A percentile compares a stretch with the other conserved stretches of the same genome.
Evolutionary conservation across 2,329 filamentous ascomycete species (phyloP).

Genomic region (Exophiala bonariae): DNA sequence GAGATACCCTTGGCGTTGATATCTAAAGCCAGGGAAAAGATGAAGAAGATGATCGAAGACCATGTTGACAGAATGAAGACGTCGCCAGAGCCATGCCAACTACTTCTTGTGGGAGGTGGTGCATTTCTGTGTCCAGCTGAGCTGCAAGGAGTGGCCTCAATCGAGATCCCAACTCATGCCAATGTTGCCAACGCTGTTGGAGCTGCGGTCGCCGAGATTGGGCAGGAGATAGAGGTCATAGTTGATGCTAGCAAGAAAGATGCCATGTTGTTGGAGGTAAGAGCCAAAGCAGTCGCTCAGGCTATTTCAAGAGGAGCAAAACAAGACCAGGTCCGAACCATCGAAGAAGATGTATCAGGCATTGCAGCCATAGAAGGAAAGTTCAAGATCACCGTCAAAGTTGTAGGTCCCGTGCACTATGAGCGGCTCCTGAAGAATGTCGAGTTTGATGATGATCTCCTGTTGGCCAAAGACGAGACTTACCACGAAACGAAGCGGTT

Average conservation of each 20-base stretch:
- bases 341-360: conserved; percentile 29
- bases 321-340: conserved; percentile 28
- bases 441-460: conserved; percentile 33
- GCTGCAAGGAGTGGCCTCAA: conserved; percentile 52
- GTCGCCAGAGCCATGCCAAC: conserved; percentile 48
- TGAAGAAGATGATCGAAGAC: conserved; percentile 51
- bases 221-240: conserved; percentile 52
- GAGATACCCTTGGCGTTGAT: conserved; percentile 34
- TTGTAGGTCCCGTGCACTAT: conserved; percentile 26
- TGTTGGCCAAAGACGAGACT: conserved; percentile 40
- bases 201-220: conserved; percentile 58
- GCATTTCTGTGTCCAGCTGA: conserved; percentile 52
- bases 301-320: conserved; percentile 19
- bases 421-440: conserved; percentile 7
- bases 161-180: conserved; percentile 47
- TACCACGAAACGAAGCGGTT: conserved; percentile 36
- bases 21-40: conserved; percentile 36
- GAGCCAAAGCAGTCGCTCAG: conserved; percentile 23
- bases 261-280: conserved; percentile 27
- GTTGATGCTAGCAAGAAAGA: conserved; percentile 28
- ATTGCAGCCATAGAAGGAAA: no score
- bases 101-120: conserved; percentile 60
- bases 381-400: conserved; percentile 30
- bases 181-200: conserved; percentile 61
- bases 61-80: conserved; percentile 60